Conservation (phyloP, 768 basidiomycete species). For the Suillus spraguei region DNA sequence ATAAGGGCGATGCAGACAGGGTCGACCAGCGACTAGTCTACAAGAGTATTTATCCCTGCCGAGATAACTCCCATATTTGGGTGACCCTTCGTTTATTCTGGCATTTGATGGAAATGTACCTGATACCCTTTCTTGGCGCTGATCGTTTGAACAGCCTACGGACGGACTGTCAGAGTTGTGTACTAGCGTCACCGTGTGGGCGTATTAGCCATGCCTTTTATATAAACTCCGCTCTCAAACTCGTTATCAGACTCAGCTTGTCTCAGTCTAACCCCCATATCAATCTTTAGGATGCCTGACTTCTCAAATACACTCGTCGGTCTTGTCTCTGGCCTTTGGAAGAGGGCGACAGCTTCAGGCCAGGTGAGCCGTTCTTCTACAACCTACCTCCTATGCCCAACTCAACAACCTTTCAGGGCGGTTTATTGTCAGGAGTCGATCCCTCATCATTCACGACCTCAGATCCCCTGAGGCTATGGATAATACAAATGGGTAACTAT, state of each 20-base stretch:
- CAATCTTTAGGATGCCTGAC: background rate
- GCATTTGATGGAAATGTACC: background rate
- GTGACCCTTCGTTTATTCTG: no score
- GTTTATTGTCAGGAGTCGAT: constrained; percentile 73
- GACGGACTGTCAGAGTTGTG: no score
- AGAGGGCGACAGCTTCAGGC: background rate
- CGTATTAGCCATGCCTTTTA: background rate
- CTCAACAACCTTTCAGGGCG: constrained; percentile 49
- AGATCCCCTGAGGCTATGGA: constrained; percentile 80
- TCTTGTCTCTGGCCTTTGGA: background rate
- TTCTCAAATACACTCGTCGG: background rate
- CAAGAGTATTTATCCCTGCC: background rate
- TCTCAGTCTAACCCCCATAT: background rate
- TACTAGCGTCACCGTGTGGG: no score
- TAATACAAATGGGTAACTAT: constrained; percentile 72
- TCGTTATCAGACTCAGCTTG: background rate
- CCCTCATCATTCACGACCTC: constrained; percentile 62
- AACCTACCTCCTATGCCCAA: background rate
- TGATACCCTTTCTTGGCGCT: background rate
- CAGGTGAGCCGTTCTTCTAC: background rate
- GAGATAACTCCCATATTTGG: background rate
- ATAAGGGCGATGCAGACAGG: no score
- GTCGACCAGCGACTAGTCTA: no score
- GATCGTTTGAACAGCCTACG: no score
- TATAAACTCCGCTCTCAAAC: constrained; percentile 1